phyloP scores from a whole-genome alignment of 306 rosid species.

The Chamaecrista fasciculata region DNA sequence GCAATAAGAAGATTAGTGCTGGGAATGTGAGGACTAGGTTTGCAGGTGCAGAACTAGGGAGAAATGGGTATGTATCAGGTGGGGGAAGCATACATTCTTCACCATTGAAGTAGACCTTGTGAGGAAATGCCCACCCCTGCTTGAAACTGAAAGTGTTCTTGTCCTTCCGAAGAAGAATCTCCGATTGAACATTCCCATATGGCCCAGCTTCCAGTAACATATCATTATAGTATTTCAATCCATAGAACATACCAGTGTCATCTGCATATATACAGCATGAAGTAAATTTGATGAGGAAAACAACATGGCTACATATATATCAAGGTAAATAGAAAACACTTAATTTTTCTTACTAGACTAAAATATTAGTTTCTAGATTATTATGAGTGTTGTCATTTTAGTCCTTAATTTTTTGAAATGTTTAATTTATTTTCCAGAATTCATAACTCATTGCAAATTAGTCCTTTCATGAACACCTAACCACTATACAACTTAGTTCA shows the following conservation, averaged over 20 bases:
- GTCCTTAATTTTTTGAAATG: no score
- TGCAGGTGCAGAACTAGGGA: conserved; percentile 59
- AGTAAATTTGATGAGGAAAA: background rate
- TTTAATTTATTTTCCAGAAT: no score
- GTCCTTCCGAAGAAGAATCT: conserved; percentile 76
- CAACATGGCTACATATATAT: no score
- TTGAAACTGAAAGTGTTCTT: conserved; percentile 68
- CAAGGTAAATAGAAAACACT: no score
- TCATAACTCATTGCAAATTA: no score
- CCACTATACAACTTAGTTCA: no score
- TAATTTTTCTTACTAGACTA: no score
- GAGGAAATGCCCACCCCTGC: conserved; percentile 96
- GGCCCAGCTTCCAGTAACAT: conserved; percentile 88
- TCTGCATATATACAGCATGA: conserved; percentile 55
- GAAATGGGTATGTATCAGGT: conserved; percentile 75
- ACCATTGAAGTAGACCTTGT: conserved; percentile 87
- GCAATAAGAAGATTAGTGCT: conserved; percentile 36
- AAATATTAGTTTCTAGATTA: no score
- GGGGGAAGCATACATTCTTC: conserved; percentile 94
- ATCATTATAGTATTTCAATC: conserved; percentile 77
- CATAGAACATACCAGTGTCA: conserved; percentile 91
- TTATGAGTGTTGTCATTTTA: no score
- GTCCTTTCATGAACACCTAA: no score
- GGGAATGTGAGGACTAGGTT: conserved; percentile 37
- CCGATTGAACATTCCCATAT: conserved; percentile 80